A percentile compares a stretch with the other conserved stretches of the same genome.
These are phyloP conservation scores for Cladophialophora carrionii DNA, from an alignment of 2,329 filamentous ascomycete species.

Conservation along the genomic window DNA sequence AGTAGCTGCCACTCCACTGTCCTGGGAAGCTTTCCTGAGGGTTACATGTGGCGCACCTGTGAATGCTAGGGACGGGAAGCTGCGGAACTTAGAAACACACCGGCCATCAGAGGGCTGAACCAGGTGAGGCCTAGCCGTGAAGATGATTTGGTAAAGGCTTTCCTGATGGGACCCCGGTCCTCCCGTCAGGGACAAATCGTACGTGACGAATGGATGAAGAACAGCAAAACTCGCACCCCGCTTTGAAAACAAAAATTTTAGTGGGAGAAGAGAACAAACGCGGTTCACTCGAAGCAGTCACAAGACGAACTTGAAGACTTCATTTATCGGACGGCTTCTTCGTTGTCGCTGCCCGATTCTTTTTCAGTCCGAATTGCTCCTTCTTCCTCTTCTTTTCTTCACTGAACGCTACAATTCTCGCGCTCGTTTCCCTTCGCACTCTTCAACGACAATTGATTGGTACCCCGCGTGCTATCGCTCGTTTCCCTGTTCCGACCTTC, in stretches of 20 bases:
- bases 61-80: background rate
- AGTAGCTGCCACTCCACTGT: background rate
- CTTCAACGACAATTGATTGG: slow-evolving; percentile 11
- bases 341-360: slow-evolving; percentile 14
- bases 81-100: background rate
- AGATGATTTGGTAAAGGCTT: slow-evolving; percentile 10
- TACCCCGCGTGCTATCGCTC: slow-evolving; percentile 27
- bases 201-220: slow-evolving; percentile 10
- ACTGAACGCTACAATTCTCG: background rate
- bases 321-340: slow-evolving; percentile 5
- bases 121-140: background rate
- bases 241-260: slow-evolving; percentile 18
- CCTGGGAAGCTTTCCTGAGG: background rate
- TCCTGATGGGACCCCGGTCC: slow-evolving; percentile 7
- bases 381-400: slow-evolving; percentile 4
- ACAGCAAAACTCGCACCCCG: slow-evolving; percentile 9
- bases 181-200: slow-evolving; percentile 11
- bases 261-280: slow-evolving; percentile 8
- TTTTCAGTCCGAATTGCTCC: background rate
- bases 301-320: slow-evolving; percentile 17
- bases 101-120: background rate
- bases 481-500: slow-evolving; percentile 13
- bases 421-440: slow-evolving; percentile 11
- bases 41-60: slow-evolving; percentile 4
- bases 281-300: slow-evolving; percentile 15